Percentiles rank a stretch among this genome's conserved stretches.
Evolutionary conservation across 371 early-diverging fungal genomes (phyloP).

Genomic region (Chytridium lagenaria): DNA sequence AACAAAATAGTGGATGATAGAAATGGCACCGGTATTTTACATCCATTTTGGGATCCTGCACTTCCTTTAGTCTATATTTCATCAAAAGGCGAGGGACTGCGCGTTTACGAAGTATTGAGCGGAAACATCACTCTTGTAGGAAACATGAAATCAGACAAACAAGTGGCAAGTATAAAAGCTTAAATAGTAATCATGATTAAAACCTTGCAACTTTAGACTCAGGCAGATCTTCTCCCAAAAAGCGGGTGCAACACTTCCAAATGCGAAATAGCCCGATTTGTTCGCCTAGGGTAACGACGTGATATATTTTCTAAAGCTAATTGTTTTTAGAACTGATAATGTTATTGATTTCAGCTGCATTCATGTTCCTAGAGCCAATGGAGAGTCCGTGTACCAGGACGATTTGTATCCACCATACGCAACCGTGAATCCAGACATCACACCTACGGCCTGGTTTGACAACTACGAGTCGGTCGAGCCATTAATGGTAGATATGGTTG

Average conservation of each 20-base stretch:
- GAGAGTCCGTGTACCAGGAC: conserved; percentile 37
- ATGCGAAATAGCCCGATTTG: conserved; percentile 45
- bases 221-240: conserved; percentile 38
- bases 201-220: conserved; percentile 12
- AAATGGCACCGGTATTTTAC: conserved; percentile 23
- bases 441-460: conserved; percentile 23
- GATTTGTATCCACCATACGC: conserved; percentile 41
- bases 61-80: conserved; percentile 41
- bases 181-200: too few relatives aligned
- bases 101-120: conserved; percentile 33
- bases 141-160: conserved; percentile 33
- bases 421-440: conserved; percentile 10
- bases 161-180: conserved; percentile 29
- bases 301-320: neutral
- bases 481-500: conserved; percentile 29
- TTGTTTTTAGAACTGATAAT: conserved; percentile 28
- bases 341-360: conserved; percentile 35
- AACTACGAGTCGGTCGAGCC: conserved; percentile 27
- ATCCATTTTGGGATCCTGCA: conserved; percentile 38
- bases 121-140: conserved; percentile 18
- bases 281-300: conserved; percentile 32
- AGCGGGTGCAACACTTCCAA: conserved; percentile 25
- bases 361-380: conserved; percentile 34
- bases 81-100: conserved; percentile 40
- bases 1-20: conserved; percentile 18